These are phyloP conservation scores for Aspergillus arachidicola DNA, from an alignment of 2,329 filamentous ascomycete species.

Conservation along the genomic window DNA sequence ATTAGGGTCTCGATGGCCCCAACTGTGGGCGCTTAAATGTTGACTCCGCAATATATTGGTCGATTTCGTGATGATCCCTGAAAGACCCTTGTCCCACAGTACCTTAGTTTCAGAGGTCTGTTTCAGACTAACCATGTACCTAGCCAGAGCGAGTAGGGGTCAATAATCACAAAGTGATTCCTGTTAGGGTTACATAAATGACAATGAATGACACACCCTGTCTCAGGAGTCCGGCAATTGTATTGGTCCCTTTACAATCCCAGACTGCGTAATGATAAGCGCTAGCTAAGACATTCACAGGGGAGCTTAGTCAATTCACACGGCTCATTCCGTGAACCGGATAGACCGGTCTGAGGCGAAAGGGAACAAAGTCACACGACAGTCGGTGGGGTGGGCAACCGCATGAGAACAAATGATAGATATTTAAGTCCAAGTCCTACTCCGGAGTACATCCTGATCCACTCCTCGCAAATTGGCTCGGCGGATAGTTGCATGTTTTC, in stretches of 20 bases:
- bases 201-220: neutral
- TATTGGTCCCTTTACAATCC: neutral
- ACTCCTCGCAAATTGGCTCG: neutral
- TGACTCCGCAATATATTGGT: neutral
- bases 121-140: neutral
- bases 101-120: neutral
- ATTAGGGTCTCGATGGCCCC: neutral
- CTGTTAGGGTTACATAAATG: neutral
- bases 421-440: neutral
- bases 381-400: neutral
- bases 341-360: neutral
- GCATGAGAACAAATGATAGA: neutral
- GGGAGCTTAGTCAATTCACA: neutral
- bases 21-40: neutral
- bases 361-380: neutral
- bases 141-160: neutral
- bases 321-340: neutral
- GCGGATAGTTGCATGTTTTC: neutral
- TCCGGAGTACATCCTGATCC: neutral
- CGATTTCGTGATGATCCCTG: neutral
- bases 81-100: neutral
- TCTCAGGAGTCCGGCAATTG: neutral
- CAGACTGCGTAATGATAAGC: neutral
- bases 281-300: neutral
- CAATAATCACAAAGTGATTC: neutral